Base-by-base conservation (phyloP, 495 filamentous ascomycete species). In the Aspergillus nidulans region DNA sequence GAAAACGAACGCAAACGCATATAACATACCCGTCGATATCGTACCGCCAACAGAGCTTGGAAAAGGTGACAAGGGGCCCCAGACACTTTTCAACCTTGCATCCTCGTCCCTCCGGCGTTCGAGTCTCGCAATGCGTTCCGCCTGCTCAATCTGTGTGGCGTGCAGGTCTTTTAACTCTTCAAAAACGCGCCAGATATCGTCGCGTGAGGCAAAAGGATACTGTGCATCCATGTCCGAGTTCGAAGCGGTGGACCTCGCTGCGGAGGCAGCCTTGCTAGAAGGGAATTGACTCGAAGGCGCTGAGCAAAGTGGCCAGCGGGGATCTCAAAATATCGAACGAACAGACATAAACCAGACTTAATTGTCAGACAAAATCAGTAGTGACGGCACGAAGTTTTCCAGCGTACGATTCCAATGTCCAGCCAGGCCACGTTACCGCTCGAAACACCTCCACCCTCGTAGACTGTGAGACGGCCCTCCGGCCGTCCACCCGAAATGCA, bases 131-230 rank as follows among this genome's bases (percentile, higher is more conserved):
- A 97, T 76, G 49, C 91, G 80, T 60, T 95, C 90, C n/a, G 82
- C 77, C 71, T 95, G 90, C 59, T 89, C 85, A 60, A 80, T 79
- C 67, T 95, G 90, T 45, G 87, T 77, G 55, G 83, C 76, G 58
- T 92, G 88, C 38, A 96, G 75, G 63, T 89, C 86, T 70, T 85
- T 90, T 74, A 97, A 78, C 61, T 95, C 90, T 75, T 89, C 88
- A 66, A 92, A 86, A 55, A 96, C 79, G 73, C 86, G 85, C 81
- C 89, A 92, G 53, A 92, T 77, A 70, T 95, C 91, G 76, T 89
- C 87, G 62, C 80, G 81, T 54, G 85, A 83, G 44, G 80, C 81
- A 67, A 85, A 81, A 25, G 76, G 71, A 60, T 72, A 82, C 69
- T 86, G 84, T 30, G 83, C 77, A 75, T 87, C 84, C 84, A 87